phyloP scores from a whole-genome alignment of 2,329 filamentous ascomycete genomes.

The Cladobotryum protrusum region DNA sequence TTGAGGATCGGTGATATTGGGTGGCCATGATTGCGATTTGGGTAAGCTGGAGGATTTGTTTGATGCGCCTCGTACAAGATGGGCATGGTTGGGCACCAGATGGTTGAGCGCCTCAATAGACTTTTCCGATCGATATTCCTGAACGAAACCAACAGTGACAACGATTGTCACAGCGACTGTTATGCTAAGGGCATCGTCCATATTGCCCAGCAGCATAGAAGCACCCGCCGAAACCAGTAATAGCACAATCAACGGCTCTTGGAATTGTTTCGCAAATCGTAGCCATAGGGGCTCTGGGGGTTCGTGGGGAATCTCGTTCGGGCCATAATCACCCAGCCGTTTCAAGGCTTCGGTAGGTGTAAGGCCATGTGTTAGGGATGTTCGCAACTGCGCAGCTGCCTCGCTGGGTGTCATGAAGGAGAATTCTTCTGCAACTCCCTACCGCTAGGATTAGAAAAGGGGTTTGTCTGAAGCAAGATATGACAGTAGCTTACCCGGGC shows the following conservation, averaged over 20 bases:
- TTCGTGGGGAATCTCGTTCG: constrained; percentile 92
- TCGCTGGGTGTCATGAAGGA: constrained; percentile 68
- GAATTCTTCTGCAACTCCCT: constrained; percentile 55
- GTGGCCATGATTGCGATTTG: constrained; percentile 44
- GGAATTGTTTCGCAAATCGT: constrained; percentile 92
- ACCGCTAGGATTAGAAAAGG: constrained; percentile 2
- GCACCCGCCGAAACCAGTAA: constrained; percentile 81
- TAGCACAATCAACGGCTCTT: constrained; percentile 90
- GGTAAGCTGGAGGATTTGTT: constrained; percentile 28
- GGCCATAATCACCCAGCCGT: constrained; percentile 72
- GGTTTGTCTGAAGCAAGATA: not conserved
- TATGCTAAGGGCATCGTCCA: constrained; percentile 93
- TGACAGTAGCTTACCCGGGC: constrained; percentile 42
- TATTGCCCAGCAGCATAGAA: constrained; percentile 86
- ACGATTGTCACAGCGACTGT: constrained; percentile 95
- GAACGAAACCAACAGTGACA: constrained; percentile 89
- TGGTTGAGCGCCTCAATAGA: constrained; percentile 92
- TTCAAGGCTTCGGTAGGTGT: constrained; percentile 74
- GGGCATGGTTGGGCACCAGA: constrained; percentile 89
- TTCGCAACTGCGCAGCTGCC: constrained; percentile 68
- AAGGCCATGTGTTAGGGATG: constrained; percentile 78
- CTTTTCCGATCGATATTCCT: constrained; percentile 96
- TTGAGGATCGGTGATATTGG: constrained; percentile 34
- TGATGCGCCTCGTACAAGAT: constrained; percentile 67
- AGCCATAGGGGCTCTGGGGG: constrained; percentile 91